Conservation (phyloP, 306 rosid species). For the Vigna unguiculata region DNA sequence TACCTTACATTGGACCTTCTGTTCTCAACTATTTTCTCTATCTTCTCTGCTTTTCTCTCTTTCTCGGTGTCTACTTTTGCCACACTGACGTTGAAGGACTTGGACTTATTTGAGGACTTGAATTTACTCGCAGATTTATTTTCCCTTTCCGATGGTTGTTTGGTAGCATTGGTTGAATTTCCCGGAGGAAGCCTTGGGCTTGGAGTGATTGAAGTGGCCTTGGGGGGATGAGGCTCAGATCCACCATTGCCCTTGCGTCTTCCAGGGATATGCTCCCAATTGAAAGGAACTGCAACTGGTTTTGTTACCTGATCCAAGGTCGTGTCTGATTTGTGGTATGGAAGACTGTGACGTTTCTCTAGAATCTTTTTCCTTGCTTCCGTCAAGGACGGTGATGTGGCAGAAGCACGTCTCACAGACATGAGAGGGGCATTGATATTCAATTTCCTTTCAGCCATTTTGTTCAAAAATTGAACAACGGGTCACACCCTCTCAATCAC, state of each 20-base stretch:
- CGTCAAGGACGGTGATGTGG: conserved; percentile 50
- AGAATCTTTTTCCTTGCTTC: conserved; percentile 55
- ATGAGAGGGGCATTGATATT: conserved; percentile 85
- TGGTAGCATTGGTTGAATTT: conserved; percentile 46
- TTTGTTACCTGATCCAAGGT: conserved; percentile 67
- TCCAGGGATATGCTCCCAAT: conserved; percentile 96
- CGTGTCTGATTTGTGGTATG: conserved; percentile 54
- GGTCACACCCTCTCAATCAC: conserved; percentile 39
- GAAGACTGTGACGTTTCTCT: conserved; percentile 57
- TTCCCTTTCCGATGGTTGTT: conserved; percentile 51
- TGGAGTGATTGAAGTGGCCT: conserved; percentile 54
- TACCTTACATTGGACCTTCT: conserved; percentile 48
- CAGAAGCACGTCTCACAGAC: conserved; percentile 84
- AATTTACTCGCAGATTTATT: conserved; percentile 36
- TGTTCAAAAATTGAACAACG: conserved; percentile 35
- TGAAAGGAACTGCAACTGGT: conserved; percentile 86
- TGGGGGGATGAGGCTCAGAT: conserved; percentile 49
- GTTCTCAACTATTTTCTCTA: conserved; percentile 43
- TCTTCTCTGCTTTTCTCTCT: conserved; percentile 46
- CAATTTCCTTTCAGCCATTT: conserved; percentile 79
- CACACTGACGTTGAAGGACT: conserved; percentile 42
- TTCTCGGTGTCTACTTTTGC: conserved; percentile 44
- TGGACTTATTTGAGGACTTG: conserved; percentile 41
- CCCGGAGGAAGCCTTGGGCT: conserved; percentile 78
- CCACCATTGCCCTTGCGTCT: conserved; percentile 61